These are phyloP conservation scores for Pholiota molesta DNA, from an alignment of 768 basidiomycete genomes.

Conservation along the genomic window DNA sequence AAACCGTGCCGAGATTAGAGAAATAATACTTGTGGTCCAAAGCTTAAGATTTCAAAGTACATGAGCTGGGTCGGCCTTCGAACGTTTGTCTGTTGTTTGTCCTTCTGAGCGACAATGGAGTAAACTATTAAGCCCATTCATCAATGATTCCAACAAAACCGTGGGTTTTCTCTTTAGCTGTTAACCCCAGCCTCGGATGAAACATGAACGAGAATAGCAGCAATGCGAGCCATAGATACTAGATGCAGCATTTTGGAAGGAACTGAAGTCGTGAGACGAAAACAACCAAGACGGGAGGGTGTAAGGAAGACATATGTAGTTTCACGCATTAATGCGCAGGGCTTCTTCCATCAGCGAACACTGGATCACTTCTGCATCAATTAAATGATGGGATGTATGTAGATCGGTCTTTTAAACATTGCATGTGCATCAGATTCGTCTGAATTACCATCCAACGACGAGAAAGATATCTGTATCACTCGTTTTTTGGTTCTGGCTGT, in stretches of 20 bases:
- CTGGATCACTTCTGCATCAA: background rate
- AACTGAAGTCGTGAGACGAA: background rate
- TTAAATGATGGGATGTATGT: constrained; percentile 1
- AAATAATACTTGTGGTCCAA: background rate
- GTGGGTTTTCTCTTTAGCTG: background rate
- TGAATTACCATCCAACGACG: background rate
- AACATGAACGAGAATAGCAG: background rate
- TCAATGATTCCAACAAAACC: background rate
- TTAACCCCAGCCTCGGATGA: background rate
- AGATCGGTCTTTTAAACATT: background rate
- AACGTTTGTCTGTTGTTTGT: background rate
- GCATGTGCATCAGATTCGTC: background rate
- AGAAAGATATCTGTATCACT: background rate
- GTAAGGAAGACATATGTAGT: background rate
- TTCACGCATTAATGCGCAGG: background rate
- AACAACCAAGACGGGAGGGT: background rate
- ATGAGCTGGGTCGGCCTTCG: background rate
- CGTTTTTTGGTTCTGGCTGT: background rate
- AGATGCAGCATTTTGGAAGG: background rate
- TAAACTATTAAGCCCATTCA: background rate
- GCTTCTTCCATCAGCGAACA: background rate
- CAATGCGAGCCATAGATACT: background rate
- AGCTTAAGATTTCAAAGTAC: background rate
- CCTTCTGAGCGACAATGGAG: background rate
- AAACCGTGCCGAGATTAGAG: background rate